These are phyloP conservation scores for Phoma sp. DNA, from an alignment of 2,329 filamentous ascomycete species.

Conservation along the genomic window DNA sequence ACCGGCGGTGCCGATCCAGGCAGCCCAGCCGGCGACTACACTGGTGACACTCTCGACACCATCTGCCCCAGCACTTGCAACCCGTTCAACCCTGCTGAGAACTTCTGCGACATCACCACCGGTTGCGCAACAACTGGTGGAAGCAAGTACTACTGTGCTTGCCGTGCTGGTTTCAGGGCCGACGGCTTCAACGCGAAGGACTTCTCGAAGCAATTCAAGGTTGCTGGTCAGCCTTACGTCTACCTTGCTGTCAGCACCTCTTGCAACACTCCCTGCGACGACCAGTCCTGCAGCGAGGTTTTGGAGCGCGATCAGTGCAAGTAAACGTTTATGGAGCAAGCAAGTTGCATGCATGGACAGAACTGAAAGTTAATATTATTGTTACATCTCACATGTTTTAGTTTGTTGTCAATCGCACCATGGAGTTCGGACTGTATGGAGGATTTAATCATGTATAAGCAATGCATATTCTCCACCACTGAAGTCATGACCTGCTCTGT, in stretches of 20 bases:
- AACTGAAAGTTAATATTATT: not conserved
- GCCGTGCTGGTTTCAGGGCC: slow-evolving; percentile 33
- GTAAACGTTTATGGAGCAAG: slow-evolving; percentile 6
- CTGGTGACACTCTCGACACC: slow-evolving; percentile 24
- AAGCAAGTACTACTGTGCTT: slow-evolving; percentile 37
- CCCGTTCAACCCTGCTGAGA: slow-evolving; percentile 28
- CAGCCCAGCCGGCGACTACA: slow-evolving; percentile 21
- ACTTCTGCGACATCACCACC: slow-evolving; percentile 35
- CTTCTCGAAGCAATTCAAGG: slow-evolving; percentile 36
- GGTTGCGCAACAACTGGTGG: slow-evolving; percentile 31
- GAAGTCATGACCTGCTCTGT: not conserved
- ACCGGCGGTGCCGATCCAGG: slow-evolving; percentile 6
- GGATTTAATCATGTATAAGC: slow-evolving; percentile 21
- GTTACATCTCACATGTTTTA: slow-evolving; percentile 10
- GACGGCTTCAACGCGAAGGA: slow-evolving; percentile 31
- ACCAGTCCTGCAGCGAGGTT: slow-evolving; percentile 30
- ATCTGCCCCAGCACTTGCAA: slow-evolving; percentile 35
- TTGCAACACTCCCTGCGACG: slow-evolving; percentile 33
- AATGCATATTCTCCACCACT: slow-evolving; percentile 15
- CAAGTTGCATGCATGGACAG: not conserved
- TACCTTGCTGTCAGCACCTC: slow-evolving; percentile 25
- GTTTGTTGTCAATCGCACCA: slow-evolving; percentile 7
- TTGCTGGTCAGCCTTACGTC: slow-evolving; percentile 34
- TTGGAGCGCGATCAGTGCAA: slow-evolving; percentile 28
- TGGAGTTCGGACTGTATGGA: slow-evolving; percentile 22